Conservation (phyloP, 768 basidiomycete genomes). For the Wakefieldia striispora region DNA sequence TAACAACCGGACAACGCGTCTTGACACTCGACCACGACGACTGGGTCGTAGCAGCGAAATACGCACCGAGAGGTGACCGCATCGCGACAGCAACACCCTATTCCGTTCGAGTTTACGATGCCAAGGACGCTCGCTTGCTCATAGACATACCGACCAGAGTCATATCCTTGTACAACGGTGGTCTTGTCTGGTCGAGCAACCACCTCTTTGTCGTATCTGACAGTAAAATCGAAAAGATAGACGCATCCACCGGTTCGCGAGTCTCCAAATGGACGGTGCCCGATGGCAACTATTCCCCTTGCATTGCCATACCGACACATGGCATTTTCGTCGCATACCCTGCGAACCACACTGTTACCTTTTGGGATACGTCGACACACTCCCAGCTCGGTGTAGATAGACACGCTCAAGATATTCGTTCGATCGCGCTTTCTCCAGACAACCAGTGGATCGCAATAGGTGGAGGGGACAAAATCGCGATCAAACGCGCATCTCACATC, state of each 20-base stretch:
- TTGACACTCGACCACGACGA: background rate
- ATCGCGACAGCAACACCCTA: slow-evolving; percentile 3
- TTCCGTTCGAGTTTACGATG: background rate
- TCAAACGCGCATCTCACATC: background rate
- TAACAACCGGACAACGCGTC: background rate
- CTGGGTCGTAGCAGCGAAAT: background rate
- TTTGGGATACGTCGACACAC: background rate
- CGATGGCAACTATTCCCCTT: background rate
- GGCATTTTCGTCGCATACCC: background rate
- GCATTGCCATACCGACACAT: background rate
- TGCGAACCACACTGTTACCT: background rate
- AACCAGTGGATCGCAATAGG: background rate
- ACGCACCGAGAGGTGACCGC: background rate
- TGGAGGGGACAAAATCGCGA: background rate
- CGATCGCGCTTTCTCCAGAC: background rate
- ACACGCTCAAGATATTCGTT: background rate
- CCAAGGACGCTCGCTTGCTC: slow-evolving; percentile 1
- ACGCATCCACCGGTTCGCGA: background rate
- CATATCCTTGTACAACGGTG: background rate
- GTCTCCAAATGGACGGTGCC: background rate
- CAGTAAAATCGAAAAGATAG: background rate
- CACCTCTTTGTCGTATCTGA: slow-evolving; percentile 1
- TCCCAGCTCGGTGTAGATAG: background rate
- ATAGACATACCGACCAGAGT: background rate
- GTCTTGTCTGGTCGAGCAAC: slow-evolving; percentile 1